Conservation (phyloP, 1,284 basidiomycete species). For the Pseudozyma sp. region DNA sequence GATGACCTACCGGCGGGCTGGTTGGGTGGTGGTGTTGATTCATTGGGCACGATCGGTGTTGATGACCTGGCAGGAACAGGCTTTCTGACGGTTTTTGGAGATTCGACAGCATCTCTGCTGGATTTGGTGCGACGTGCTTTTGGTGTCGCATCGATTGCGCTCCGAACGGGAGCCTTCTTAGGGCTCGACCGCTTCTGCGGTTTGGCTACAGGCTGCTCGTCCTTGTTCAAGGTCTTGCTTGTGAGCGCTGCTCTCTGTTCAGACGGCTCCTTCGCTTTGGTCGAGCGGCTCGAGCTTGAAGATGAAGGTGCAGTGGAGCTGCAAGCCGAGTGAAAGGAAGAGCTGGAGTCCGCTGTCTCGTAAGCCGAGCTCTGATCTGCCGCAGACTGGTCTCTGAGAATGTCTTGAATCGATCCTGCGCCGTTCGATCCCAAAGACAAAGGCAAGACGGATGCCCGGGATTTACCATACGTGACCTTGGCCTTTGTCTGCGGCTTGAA, state of each 20-base stretch:
- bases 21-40: slow-evolving; percentile 25
- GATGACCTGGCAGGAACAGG: background rate
- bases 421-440: background rate
- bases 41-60: slow-evolving; percentile 2
- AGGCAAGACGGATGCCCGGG: slow-evolving; percentile 19
- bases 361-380: slow-evolving; percentile 16
- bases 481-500: slow-evolving; percentile 29
- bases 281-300: background rate
- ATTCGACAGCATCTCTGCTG: background rate
- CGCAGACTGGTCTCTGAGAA: slow-evolving; percentile 1
- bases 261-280: background rate
- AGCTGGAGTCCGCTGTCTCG: slow-evolving; percentile 33
- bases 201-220: background rate
- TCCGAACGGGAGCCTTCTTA: background rate
- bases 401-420: slow-evolving; percentile 1
- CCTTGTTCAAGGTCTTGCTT: slow-evolving; percentile 4
- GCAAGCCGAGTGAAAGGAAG: slow-evolving; percentile 28
- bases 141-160: slow-evolving; percentile 6
- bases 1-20: slow-evolving; percentile 21
- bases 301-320: slow-evolving; percentile 1
- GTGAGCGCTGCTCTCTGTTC: background rate
- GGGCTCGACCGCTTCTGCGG: background rate
- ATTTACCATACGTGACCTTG: slow-evolving; percentile 26
- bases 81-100: slow-evolving; percentile 17
- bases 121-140: slow-evolving; percentile 6